Evolutionary conservation across 495 filamentous ascomycete species (phyloP), one percentile per base, ranked within the genome.

Genomic region (Aspergillus sclerotioniger): DNA sequence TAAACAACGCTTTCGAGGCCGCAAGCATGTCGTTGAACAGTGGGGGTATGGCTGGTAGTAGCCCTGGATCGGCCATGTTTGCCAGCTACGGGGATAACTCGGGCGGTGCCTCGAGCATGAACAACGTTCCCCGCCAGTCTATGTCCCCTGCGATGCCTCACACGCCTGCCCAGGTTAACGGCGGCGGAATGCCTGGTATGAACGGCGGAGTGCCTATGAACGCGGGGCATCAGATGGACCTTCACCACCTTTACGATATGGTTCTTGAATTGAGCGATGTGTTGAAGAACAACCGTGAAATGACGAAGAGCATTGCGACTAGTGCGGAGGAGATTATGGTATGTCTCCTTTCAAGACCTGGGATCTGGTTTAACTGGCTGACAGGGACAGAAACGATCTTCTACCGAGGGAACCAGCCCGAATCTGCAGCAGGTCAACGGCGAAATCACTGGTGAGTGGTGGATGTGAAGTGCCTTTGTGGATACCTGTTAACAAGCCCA

Each of bases 151-250:
- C 71, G 6, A 57, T 71, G 29, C 60, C 71, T 29, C 71, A 74
- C 54, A 47, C 69, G 7, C 56, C 66, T 16, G 51, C 61, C 46
- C 79, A 83, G 58, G 77, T 80, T 61, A 88, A 87, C 64, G 82
- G 81, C 46, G 71, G 66, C 50, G 75, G 68, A n/a, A 82, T 86
- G 67, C 86, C 84, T 61, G 84, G 80, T 41, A 74, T 82, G 69
- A 83, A 83, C 58, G 61, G 76, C 16, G 72, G 68, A 19, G 68
- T 84, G 51, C 86, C 89, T 17, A 87, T 87, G 66, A 88, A 87
- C 54, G 89, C 90, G 20, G 90, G 90, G 17, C 90, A 93, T 64
- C 89, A 93, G 74, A 88, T 90, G 75, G 91, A 96, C 68, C 83
- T 94, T 58, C 90, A 91, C 66, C 87, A 90, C 68, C 82, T 96